Base-by-base conservation (phyloP, 2,329 filamentous ascomycete species). In the Ophiostoma ips region DNA sequence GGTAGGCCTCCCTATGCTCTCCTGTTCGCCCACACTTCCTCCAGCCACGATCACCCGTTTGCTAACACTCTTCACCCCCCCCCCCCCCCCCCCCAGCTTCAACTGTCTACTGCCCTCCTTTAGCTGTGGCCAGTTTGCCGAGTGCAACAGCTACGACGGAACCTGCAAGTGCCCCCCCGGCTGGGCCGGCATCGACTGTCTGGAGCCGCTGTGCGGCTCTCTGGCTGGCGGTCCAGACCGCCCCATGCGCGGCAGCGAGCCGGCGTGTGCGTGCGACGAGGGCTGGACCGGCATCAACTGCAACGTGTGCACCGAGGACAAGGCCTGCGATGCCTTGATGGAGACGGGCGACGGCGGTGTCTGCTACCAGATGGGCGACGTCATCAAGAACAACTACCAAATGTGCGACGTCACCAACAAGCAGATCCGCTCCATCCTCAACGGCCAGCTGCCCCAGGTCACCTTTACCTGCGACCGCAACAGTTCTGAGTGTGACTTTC, bases 211-310 rank as follows among this genome's bases (percentile, higher is more conserved):
- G 7, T 98, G 92, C 62, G 92, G 90, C 51, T 92, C 89, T 35
- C 73, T 95, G 37, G 79, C 85, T 36, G 83, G 87, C 59, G 89
- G 88, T 56, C 75, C 76, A 57, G 81, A 96, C 59, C 77, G 92
- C 58, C 77, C 82, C 19, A 81, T 86, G 62, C 79, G 92, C 61
- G 80, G 78, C 55, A 73, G 80, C 6, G 52, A 36, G 24, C 51
- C 53, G 52, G 70, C 72, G 37, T 98, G 92, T 68, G 71, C 87
- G 38, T 98, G 92, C 65, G 84, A 89, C 61, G 85, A 94, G 35
- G 92, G 92, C 50, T 98, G 92, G 92, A 78, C 78, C 37, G 92
- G 92, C 55, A 90, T 98, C 68, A 98, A 98, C 71, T 98, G 92
- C 77, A 98, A 92, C 60, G 87, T 98, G 51, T 98, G 92, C 67